A percentile compares a stretch with the other conserved stretches of the same genome.
These are phyloP conservation scores for Umbelopsis isabellina DNA, from an alignment of 192 early-diverging fungal species.

Conservation along the genomic window DNA sequence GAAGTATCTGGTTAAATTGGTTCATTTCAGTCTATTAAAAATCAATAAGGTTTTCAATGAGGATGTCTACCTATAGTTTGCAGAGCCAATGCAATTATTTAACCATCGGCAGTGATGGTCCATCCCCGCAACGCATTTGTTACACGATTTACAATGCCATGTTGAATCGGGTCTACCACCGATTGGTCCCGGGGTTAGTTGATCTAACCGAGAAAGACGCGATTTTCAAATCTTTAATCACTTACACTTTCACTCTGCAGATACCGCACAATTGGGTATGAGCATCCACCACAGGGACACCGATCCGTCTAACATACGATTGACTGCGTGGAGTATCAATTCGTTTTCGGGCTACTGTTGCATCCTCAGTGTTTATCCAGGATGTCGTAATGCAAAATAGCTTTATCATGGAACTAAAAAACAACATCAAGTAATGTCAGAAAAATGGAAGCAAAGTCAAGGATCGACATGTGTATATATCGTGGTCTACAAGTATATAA, in stretches of 20 bases:
- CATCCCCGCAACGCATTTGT: constrained; percentile 45
- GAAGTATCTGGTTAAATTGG: constrained; percentile 25
- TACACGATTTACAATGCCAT: constrained; percentile 44
- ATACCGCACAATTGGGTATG: constrained; percentile 38
- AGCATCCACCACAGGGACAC: constrained; percentile 40
- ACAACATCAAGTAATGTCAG: constrained; percentile 32
- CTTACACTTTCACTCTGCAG: constrained; percentile 47
- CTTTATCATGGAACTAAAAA: constrained; percentile 31
- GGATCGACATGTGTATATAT: constrained; percentile 3
- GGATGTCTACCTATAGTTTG: constrained; percentile 39
- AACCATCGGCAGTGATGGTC: constrained; percentile 47
- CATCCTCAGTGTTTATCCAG: constrained; percentile 34
- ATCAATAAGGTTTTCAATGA: not conserved
- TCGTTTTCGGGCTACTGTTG: constrained; percentile 22
- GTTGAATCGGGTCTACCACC: constrained; percentile 29
- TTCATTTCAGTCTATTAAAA: not conserved
- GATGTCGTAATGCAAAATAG: constrained; percentile 34
- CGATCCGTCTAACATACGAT: constrained; percentile 36
- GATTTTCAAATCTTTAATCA: too few relatives aligned
- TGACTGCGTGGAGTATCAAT: constrained; percentile 25
- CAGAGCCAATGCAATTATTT: constrained; percentile 40
- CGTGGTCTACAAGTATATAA: not conserved
- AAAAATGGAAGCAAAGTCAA: constrained; percentile 1
- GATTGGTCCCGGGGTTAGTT: not conserved
- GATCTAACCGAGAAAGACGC: too few relatives aligned